These are phyloP conservation scores for Starmerella vitae DNA, from an alignment of 805 yeast genomes.

Conservation along the genomic window DNA sequence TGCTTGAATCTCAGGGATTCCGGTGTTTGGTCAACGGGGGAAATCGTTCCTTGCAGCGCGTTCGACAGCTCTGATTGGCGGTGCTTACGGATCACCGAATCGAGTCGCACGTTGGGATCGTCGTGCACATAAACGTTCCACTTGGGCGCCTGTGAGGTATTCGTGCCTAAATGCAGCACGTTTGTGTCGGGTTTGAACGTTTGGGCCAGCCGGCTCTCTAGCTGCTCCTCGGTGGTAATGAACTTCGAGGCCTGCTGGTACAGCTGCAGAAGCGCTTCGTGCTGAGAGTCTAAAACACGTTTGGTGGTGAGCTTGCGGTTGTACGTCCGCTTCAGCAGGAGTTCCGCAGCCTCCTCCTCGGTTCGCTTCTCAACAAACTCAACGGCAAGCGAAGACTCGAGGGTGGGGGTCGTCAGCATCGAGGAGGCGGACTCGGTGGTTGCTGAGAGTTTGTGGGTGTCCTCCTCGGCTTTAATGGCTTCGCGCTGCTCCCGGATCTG, in stretches of 20 bases:
- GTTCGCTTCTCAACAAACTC: conserved; percentile 65
- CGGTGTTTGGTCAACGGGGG: too few species aligned
- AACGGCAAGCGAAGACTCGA: conserved; percentile 40
- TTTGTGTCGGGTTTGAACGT: conserved; percentile 11
- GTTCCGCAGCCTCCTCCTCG: conserved; percentile 45
- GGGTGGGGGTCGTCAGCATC: conserved; percentile 62
- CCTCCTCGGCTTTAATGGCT: conserved; percentile 26
- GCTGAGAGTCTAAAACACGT: conserved; percentile 38
- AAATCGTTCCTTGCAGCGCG: conserved; percentile 7
- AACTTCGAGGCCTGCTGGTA: conserved; percentile 32
- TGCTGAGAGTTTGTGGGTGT: conserved; percentile 23
- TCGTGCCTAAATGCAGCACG: conserved; percentile 9
- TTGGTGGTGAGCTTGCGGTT: conserved; percentile 50
- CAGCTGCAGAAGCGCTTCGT: conserved; percentile 48
- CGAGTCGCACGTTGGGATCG: background rate
- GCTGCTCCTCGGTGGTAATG: conserved; percentile 15
- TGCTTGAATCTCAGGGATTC: too few species aligned
- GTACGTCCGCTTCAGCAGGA: conserved; percentile 47
- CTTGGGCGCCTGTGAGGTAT: conserved; percentile 11
- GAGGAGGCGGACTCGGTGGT: conserved; percentile 34
- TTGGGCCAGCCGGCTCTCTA: conserved; percentile 7
- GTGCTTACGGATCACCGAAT: background rate
- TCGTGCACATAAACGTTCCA: conserved; percentile 9
- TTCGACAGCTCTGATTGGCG: conserved; percentile 8
- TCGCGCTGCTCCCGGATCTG: conserved; percentile 29